phyloP scores from a whole-genome alignment of 2,329 filamentous ascomycete genomes.

The Penicillium sp. region DNA sequence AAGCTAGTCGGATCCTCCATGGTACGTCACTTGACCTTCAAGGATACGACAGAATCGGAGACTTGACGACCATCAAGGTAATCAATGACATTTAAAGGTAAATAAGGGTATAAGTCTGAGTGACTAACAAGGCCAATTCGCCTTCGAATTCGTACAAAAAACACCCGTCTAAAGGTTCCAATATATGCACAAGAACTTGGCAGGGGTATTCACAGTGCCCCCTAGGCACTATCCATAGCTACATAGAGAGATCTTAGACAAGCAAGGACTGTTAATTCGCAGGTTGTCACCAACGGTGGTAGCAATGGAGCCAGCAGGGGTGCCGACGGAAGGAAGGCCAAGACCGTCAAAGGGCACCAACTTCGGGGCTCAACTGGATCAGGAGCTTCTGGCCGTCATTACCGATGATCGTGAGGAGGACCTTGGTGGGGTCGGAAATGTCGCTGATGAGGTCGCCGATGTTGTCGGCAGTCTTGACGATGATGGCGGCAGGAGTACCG shows the following conservation, averaged over 20 bases:
- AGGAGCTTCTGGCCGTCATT: conserved; percentile 28
- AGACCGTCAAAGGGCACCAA: conserved; percentile 25
- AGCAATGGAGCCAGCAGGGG: conserved; percentile 29
- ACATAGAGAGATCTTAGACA: conserved; percentile 18
- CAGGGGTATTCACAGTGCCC: conserved; percentile 17
- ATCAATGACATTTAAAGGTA: too few species aligned
- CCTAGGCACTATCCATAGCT: conserved; percentile 22
- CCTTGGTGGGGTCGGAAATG: conserved; percentile 25
- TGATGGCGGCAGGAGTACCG: conserved; percentile 25
- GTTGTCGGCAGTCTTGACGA: conserved; percentile 26
- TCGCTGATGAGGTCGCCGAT: conserved; percentile 30
- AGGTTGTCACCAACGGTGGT: conserved; percentile 27
- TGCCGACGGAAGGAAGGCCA: conserved; percentile 27
- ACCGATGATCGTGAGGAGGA: conserved; percentile 28
- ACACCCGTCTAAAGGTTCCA: conserved; percentile 12
- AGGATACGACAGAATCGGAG: too few species aligned
- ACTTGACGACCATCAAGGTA: too few species aligned
- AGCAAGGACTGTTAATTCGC: conserved; percentile 18
- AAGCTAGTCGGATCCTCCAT: not conserved
- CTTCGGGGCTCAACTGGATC: conserved; percentile 27
- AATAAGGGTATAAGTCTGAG: too few species aligned
- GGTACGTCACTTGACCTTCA: too few species aligned
- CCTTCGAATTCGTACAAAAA: conserved; percentile 12
- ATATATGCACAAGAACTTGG: conserved; percentile 21
- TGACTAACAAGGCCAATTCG: not conserved